Conservation (phyloP, 2,329 filamentous ascomycete species). For the Ophiocordyceps australis region DNA sequence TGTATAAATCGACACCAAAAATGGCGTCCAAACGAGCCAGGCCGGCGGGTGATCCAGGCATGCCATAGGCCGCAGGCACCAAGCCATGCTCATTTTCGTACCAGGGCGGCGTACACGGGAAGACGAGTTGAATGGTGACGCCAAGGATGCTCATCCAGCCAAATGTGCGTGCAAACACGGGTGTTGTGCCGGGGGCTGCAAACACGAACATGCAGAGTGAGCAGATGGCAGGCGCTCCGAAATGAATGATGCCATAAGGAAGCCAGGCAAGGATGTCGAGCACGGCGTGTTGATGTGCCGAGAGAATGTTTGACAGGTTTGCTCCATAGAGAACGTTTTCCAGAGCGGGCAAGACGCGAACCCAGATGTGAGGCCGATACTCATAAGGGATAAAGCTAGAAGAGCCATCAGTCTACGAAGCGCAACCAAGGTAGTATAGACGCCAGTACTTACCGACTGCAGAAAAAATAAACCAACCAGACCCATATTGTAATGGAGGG, state of each 20-base stretch:
- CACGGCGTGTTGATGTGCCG: conserved; percentile 66
- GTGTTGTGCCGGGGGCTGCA: conserved; percentile 66
- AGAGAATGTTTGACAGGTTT: conserved; percentile 89
- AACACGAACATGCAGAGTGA: conserved; percentile 73
- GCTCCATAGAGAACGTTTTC: conserved; percentile 95
- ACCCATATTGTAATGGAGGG: conserved; percentile 71
- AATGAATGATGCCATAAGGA: conserved; percentile 83
- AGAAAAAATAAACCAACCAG: conserved; percentile 84
- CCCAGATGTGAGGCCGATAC: conserved; percentile 86
- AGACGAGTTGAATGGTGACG: conserved; percentile 73
- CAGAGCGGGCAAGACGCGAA: conserved; percentile 79
- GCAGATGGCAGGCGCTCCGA: conserved; percentile 67
- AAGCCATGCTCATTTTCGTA: conserved; percentile 89
- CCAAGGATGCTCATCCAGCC: conserved; percentile 85
- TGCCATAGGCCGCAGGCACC: conserved; percentile 81
- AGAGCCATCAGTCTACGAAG: conserved; percentile 1
- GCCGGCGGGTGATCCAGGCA: conserved; percentile 76
- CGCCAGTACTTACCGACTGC: conserved; percentile 56
- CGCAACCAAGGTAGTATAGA: background rate
- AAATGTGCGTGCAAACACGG: conserved; percentile 72
- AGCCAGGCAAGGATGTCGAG: conserved; percentile 86
- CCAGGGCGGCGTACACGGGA: conserved; percentile 92
- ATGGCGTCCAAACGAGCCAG: conserved; percentile 76
- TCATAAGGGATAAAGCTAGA: conserved; percentile 72
- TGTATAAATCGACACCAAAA: conserved; percentile 86